Base-by-base conservation (phyloP, 441 rosid genomes). In the Isatis lusitanica region DNA sequence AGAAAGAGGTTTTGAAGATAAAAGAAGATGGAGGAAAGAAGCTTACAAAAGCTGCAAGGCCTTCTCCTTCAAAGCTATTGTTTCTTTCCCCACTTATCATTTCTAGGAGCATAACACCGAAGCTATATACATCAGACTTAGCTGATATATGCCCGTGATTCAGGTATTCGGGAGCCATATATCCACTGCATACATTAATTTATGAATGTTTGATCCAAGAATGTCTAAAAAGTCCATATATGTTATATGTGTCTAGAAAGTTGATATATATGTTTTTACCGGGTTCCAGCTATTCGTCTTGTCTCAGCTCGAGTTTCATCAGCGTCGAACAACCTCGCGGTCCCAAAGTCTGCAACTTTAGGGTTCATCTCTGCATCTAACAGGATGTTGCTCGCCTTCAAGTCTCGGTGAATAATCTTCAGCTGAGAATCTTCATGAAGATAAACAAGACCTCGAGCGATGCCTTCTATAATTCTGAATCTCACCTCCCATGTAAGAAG, bases 391-490 rank as follows among this genome's bases (percentile, higher is more conserved):
- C 74, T 48, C 1, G 74, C 52, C 39, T 70, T 70, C 59, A 70
- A 10, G 59, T 70, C 74, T 18, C 67, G 39, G 57, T 77, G 80
- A 64, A 71, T 71, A 48, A 76, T 65, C 73, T 63, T 64, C 24
- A 76, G 38, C 30, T 71, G 71, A 57, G 80, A 76, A 59, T 71
- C 80, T 50, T 76, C 80, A 64, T 76, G 80, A 30, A 76, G 80
- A 50, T 76, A 76, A 50, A 71, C 26, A 48, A 76, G 63, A 30
- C 76, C 73, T 46, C 46, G 61, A 12, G 74, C 75, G 36, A 76
- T 16, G 21, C 79, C 79, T 76, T 63, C 75, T 12, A 76, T 65
- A 26, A 76, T 71, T 65, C 2, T 76, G 30, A 30, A 70, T 12
- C 80, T 56, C 38, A 76, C 62, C 4, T 70, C 80, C 76, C 76